These are phyloP conservation scores for Crithidia brevicula DNA, from an alignment of 208 protist genomes.

Conservation along the genomic window DNA sequence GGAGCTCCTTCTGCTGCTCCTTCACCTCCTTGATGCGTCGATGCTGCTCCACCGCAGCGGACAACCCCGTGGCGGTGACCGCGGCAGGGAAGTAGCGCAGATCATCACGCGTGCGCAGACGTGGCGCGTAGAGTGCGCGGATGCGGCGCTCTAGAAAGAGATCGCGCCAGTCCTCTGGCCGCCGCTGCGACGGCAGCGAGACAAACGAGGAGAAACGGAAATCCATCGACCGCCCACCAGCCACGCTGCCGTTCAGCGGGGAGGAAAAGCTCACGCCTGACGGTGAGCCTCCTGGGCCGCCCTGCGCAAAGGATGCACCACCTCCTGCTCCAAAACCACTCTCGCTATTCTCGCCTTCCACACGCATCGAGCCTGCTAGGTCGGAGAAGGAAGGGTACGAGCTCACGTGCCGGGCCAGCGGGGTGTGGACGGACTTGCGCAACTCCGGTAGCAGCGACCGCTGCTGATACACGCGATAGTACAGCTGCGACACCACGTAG, in stretches of 20 bases:
- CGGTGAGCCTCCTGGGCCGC: background rate
- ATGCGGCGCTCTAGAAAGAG: constrained; percentile 64
- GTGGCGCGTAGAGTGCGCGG: constrained; percentile 65
- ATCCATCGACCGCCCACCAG: background rate
- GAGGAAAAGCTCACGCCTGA: constrained; percentile 3
- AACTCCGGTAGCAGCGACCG: constrained; percentile 18
- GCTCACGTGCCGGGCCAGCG: background rate
- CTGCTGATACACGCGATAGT: constrained; percentile 50
- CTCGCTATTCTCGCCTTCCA: background rate
- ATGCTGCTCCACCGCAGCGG: constrained; percentile 69
- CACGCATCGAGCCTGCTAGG: background rate
- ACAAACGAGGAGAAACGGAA: background rate
- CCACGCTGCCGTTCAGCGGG: background rate
- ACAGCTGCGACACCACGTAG: constrained; percentile 82
- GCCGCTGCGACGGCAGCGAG: constrained; percentile 22
- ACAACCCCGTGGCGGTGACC: constrained; percentile 77
- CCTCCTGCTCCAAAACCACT: background rate
- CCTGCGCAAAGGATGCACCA: background rate
- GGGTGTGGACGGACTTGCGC: too few relatives aligned
- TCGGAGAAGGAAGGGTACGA: constrained; percentile 3
- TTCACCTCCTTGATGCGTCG: constrained; percentile 57
- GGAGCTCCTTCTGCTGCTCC: constrained; percentile 43
- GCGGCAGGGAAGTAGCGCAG: constrained; percentile 85
- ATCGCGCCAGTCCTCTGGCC: constrained; percentile 67
- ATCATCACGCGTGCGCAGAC: constrained; percentile 77